phyloP scores from a whole-genome alignment of 108 stramenopile genomes.

The Pseudonitzschia multiseries region DNA sequence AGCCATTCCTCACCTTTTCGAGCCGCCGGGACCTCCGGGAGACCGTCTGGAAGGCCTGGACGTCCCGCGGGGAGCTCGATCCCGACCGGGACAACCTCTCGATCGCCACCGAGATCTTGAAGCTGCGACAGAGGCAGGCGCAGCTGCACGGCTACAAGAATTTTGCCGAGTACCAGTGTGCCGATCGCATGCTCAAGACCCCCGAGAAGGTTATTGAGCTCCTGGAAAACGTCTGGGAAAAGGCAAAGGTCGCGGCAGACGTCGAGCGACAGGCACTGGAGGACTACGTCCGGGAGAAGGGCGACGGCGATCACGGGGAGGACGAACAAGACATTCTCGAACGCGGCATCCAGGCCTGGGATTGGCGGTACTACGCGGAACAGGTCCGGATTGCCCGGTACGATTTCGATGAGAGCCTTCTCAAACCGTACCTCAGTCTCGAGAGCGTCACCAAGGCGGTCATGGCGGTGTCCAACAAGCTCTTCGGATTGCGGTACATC shows the following conservation, averaged over 20 bases:
- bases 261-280: conserved; percentile 65
- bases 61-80: conserved; percentile 55
- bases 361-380: conserved; percentile 82
- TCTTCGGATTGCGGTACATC: conserved; percentile 71
- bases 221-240: conserved; percentile 69
- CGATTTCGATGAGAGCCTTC: conserved; percentile 66
- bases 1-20: conserved; percentile 69
- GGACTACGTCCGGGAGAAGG: conserved; percentile 51
- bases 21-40: conserved; percentile 59
- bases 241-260: conserved; percentile 70
- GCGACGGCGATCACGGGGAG: conserved; percentile 28
- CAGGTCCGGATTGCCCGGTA: conserved; percentile 67
- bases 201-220: conserved; percentile 65
- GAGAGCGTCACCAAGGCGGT: conserved; percentile 58
- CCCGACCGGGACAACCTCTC: conserved; percentile 59
- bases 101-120: conserved; percentile 61
- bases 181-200: conserved; percentile 78
- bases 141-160: conserved; percentile 51
- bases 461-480: conserved; percentile 70
- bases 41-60: conserved; percentile 63
- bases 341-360: conserved; percentile 73
- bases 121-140: conserved; percentile 59
- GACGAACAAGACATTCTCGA: conserved; percentile 31
- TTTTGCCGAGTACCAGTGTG: conserved; percentile 71
- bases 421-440: conserved; percentile 75